Base-by-base conservation (phyloP, 1,284 basidiomycete genomes). In the Caloboletus inedulis region DNA sequence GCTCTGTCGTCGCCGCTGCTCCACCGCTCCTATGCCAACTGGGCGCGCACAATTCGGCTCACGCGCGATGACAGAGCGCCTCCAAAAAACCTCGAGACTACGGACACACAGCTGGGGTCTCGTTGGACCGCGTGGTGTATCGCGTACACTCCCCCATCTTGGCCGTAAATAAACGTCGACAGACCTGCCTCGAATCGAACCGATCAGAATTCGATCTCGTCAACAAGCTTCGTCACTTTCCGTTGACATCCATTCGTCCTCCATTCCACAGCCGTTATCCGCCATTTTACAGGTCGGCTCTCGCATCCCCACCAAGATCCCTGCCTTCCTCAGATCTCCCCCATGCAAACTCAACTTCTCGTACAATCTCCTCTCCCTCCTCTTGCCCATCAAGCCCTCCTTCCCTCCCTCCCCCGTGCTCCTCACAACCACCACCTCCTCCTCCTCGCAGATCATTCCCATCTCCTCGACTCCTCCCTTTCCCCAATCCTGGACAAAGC, bases 121-220 rank as follows among this genome's bases (percentile, higher is more conserved):
- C 13, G 44, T 34, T 48, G 35, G 10, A 23, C 61, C 45, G 59
- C 52, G 23, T 23, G 53, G 51, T 52, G 45, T 46, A 55, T 64
- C 62, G 59, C 43, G 63, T 69, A 68, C 56, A 57, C 64, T 52
- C 54, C 50, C 54, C 63, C 58, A 53, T 44, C 52, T 43, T 47
- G 47, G 43, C 54, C 54, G 65, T 56, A 66, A 70, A 66, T 64
- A 58, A 65, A 58, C 66, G 52, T 58, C 57, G 61, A 55, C 68
- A 23, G 53, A 44, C 52, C 46, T 47, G 42, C 58, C 53, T 59
- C 56, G 50, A 60, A 42, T 55, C 43, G 56, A 66, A 59, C 61
- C 62, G 64, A 69, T 64, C 54, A 64, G 27, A 29, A 29, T 33
- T 41, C 55, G 51, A 56, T 63, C 60, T 58, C 62, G 65, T 69